Percentiles rank a stretch among this genome's conserved stretches.
These are phyloP conservation scores for Neurospora terricola DNA, from an alignment of 495 filamentous ascomycete species.

Conservation along the genomic window DNA sequence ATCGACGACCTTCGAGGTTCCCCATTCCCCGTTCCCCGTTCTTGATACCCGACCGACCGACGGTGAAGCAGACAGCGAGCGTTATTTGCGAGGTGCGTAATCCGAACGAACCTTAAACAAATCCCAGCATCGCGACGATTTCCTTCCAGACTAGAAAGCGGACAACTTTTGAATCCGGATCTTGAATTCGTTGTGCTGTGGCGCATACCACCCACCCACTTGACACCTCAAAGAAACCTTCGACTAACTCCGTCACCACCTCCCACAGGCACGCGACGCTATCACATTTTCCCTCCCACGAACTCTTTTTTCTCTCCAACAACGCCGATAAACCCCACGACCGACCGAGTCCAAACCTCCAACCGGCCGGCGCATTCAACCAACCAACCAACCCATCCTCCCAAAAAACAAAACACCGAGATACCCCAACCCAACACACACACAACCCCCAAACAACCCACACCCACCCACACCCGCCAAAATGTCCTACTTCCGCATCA, in stretches of 20 bases:
- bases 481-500: constrained; percentile 94
- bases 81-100: not conserved
- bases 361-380: not conserved
- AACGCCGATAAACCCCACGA: not conserved
- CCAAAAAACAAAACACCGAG: too few species aligned
- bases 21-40: not conserved
- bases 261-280: too few species aligned
- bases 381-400: not conserved
- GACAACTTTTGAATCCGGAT: too few species aligned
- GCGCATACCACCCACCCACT: too few species aligned
- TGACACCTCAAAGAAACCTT: too few species aligned
- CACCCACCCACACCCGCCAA: constrained; percentile 10
- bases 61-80: not conserved
- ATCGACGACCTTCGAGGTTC: not conserved
- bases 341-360: too few species aligned
- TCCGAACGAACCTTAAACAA: not conserved
- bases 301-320: too few species aligned
- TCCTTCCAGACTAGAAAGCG: too few species aligned
- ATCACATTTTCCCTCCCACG: too few species aligned
- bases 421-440: not conserved
- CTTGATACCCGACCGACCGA: not conserved
- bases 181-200: too few species aligned
- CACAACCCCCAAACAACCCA: not conserved
- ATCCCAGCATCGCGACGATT: not conserved
- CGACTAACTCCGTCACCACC: too few species aligned